phyloP scores from a whole-genome alignment of 176 grass and related monocot genomes.

The Aegilops tauschii region DNA sequence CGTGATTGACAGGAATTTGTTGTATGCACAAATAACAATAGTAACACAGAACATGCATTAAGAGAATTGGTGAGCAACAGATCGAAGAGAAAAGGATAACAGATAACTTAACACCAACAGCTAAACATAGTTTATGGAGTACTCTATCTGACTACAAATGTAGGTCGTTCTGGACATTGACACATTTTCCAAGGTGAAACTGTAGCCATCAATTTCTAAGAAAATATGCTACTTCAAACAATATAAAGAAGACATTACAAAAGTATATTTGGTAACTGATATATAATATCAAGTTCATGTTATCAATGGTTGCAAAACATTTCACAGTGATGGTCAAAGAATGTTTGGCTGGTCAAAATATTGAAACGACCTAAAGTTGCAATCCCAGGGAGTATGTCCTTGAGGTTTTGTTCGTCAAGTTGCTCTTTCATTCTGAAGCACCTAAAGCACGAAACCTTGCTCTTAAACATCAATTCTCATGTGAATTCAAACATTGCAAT shows the following conservation, averaged over 20 bases:
- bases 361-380: neutral
- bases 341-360: neutral
- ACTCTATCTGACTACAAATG: too few species aligned
- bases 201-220: too few species aligned
- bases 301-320: neutral
- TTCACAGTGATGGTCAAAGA: neutral
- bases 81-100: neutral
- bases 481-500: neutral
- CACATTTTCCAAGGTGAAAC: too few species aligned
- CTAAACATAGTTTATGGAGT: neutral
- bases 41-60: neutral
- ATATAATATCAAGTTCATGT: neutral
- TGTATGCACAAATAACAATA: constrained; percentile 3
- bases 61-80: neutral
- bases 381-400: neutral
- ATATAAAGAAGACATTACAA: too few species aligned
- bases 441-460: neutral
- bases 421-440: neutral
- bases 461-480: neutral
- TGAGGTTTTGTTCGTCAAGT: neutral
- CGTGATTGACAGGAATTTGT: neutral
- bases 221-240: too few species aligned
- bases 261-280: neutral
- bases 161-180: too few species aligned
- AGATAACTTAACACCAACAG: neutral